These are phyloP conservation scores for Taphrina flavorubra DNA, from an alignment of 1,139 yeast genomes.

Conservation along the genomic window DNA sequence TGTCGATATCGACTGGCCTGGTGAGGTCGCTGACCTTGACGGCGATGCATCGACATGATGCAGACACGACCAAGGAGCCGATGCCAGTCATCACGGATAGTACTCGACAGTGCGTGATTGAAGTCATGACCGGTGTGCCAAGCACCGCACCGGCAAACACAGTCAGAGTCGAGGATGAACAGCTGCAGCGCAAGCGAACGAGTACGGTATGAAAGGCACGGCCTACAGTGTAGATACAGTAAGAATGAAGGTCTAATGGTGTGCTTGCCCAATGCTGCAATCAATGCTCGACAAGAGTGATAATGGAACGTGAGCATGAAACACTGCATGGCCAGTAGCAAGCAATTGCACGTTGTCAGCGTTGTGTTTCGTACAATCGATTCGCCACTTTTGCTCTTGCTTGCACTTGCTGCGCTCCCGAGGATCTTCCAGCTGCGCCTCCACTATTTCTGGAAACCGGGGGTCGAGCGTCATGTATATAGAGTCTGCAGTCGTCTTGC, in stretches of 20 bases:
- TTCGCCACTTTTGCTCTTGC: too few relatives aligned
- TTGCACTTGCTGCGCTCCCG: neutral
- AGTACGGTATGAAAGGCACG: too few relatives aligned
- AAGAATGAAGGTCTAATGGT: too few relatives aligned
- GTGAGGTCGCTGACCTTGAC: slow-evolving; percentile 10
- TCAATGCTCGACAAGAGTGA: too few relatives aligned
- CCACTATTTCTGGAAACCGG: slow-evolving; percentile 2
- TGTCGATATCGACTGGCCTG: neutral
- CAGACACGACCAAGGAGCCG: neutral
- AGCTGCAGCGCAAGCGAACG: neutral
- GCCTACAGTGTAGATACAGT: too few relatives aligned
- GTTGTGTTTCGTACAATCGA: too few relatives aligned
- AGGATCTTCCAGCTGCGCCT: slow-evolving; percentile 8
- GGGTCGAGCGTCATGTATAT: neutral
- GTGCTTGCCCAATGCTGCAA: too few relatives aligned
- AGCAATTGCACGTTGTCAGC: too few relatives aligned
- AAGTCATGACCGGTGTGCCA: slow-evolving; percentile 2
- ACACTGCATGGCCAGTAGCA: too few relatives aligned
- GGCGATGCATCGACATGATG: neutral
- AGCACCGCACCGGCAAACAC: neutral
- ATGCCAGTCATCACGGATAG: slow-evolving; percentile 3
- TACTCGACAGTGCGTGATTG: slow-evolving; percentile 10
- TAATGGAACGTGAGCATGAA: too few relatives aligned
- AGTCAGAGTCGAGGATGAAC: neutral
- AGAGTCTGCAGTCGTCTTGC: neutral